Percentiles rank a stretch among this genome's conserved stretches.
Evolutionary conservation across 257 asterid species (phyloP).

Genomic region (Coffea eugenioides): DNA sequence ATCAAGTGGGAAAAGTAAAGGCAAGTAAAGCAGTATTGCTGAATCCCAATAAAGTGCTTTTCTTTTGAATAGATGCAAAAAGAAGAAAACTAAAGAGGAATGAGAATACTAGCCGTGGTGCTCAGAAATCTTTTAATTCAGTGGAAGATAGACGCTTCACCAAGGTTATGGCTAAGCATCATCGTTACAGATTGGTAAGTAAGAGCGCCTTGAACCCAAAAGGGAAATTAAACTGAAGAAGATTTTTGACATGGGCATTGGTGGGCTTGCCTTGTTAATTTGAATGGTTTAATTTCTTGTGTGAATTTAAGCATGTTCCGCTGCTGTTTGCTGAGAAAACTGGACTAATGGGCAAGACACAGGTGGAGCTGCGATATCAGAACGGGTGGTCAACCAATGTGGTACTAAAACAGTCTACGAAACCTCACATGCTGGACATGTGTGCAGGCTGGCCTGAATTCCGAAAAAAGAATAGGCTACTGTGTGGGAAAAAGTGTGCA

Average conservation of each 20-base stretch:
- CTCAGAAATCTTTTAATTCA: neutral
- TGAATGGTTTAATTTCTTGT: neutral
- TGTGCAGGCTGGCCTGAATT: slow-evolving; percentile 27
- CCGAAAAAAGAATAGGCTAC: slow-evolving; percentile 10
- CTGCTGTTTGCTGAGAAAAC: slow-evolving; percentile 10
- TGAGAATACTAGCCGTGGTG: neutral
- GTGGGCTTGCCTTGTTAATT: neutral
- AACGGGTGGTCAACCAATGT: slow-evolving; percentile 9
- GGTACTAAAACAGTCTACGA: neutral
- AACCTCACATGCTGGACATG: neutral
- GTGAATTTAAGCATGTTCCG: slow-evolving; percentile 14
- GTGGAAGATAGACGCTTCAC: neutral
- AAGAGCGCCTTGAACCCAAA: neutral
- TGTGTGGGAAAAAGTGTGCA: slow-evolving; percentile 10
- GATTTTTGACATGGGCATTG: neutral
- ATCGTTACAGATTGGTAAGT: slow-evolving; percentile 20
- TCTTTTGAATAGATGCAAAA: neutral
- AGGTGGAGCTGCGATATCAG: slow-evolving; percentile 19
- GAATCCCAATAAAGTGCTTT: neutral
- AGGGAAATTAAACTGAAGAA: no score
- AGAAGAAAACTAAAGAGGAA: neutral
- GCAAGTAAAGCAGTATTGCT: neutral
- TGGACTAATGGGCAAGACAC: slow-evolving; percentile 2
- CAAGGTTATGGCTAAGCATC: neutral
- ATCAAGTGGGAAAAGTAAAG: neutral